phyloP scores from a whole-genome alignment of 768 basidiomycete genomes.

The Clitopilus hobsonii region DNA sequence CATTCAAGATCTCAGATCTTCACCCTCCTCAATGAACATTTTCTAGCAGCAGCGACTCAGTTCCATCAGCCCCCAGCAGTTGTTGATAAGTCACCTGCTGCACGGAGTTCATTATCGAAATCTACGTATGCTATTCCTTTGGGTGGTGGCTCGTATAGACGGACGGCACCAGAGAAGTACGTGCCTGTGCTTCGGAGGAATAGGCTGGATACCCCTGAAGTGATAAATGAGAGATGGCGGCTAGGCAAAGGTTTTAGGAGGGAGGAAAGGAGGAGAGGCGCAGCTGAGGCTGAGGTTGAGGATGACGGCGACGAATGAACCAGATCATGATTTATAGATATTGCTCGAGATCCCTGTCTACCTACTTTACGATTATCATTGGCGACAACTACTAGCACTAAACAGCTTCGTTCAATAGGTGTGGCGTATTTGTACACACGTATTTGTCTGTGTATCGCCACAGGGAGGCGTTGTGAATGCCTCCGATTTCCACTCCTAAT shows the following conservation, averaged over 20 bases:
- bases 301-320: slow-evolving; percentile 17
- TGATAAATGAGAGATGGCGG: slow-evolving; percentile 77
- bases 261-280: slow-evolving; percentile 27
- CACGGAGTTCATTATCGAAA: slow-evolving; percentile 1
- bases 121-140: slow-evolving; percentile 46
- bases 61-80: slow-evolving; percentile 42
- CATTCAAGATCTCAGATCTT: slow-evolving; percentile 61
- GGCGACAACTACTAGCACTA: too few species aligned
- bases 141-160: slow-evolving; percentile 67
- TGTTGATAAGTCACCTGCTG: slow-evolving; percentile 26
- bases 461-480: too few species aligned
- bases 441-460: too few species aligned
- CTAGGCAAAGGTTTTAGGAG: slow-evolving; percentile 54
- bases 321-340: too few species aligned
- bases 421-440: too few species aligned
- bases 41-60: slow-evolving; percentile 48
- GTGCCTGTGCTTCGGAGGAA: slow-evolving; percentile 62
- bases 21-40: slow-evolving; percentile 60
- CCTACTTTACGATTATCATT: too few species aligned
- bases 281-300: slow-evolving; percentile 13
- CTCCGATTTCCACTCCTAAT: too few species aligned
- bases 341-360: too few species aligned
- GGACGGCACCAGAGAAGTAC: slow-evolving; percentile 50
- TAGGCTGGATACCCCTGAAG: slow-evolving; percentile 65
- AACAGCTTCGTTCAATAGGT: too few species aligned